These are phyloP conservation scores for Colletotrichum shisoi DNA, from an alignment of 2,329 filamentous ascomycete species.

Conservation along the genomic window DNA sequence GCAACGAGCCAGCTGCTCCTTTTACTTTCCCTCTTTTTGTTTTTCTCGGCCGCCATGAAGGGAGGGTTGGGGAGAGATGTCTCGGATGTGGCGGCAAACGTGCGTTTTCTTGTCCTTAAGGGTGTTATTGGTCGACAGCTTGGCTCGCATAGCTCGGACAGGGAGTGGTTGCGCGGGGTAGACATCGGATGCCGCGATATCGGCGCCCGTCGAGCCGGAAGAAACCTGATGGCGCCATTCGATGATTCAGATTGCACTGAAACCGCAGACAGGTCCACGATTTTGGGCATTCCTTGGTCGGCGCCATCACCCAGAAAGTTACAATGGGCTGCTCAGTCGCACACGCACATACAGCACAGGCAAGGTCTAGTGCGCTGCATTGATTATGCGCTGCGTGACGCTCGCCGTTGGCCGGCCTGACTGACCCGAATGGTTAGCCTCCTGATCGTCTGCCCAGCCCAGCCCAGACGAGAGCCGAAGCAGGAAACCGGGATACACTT, in stretches of 20 bases:
- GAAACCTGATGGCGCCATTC: conserved; percentile 17
- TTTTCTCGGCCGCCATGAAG: conserved; percentile 5
- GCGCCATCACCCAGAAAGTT: conserved; percentile 8
- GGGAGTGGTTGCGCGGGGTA: conserved; percentile 23
- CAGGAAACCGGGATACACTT: conserved; percentile 10
- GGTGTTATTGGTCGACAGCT: conserved; percentile 5
- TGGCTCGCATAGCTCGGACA: conserved; percentile 28
- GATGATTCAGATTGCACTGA: conserved; percentile 23
- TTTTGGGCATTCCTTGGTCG: conserved; percentile 6
- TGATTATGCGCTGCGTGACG: conserved; percentile 34
- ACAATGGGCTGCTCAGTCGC: conserved; percentile 10
- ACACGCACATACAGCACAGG: conserved; percentile 6
- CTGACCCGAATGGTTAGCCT: not conserved
- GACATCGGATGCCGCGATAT: conserved; percentile 37
- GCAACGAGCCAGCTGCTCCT: conserved; percentile 15
- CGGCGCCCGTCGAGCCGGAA: conserved; percentile 26
- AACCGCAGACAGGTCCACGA: conserved; percentile 25
- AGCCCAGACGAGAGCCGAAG: conserved; percentile 22
- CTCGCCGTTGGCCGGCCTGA: conserved; percentile 21
- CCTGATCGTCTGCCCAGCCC: conserved; percentile 24
- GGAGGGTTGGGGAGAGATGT: conserved; percentile 20
- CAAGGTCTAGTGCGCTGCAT: conserved; percentile 34
- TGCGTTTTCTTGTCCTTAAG: not conserved
- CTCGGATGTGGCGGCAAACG: conserved; percentile 26
- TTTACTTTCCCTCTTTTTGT: not conserved